Evolutionary conservation across 345 rosid genomes (phyloP), one percentile per base, ranked within the genome.

Genomic region (Acer campestre): DNA sequence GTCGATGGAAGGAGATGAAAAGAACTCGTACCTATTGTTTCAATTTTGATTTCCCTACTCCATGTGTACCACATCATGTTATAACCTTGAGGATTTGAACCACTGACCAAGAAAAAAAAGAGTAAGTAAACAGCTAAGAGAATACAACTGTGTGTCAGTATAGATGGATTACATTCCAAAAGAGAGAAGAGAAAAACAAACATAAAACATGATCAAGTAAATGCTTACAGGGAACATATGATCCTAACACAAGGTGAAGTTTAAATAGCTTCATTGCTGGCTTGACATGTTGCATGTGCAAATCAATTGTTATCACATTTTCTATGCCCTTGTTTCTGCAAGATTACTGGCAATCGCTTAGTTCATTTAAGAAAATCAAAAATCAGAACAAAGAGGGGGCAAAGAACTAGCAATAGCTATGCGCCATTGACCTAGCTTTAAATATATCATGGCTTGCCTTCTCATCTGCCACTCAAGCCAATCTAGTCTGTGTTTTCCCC

Each of bases 231-330:
- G 86, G 89, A 25, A 80, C 87, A 66, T 89, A 90, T 48, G 88
- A 78, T 80, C 90, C 97, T 27, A 92, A 75, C 61, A 93, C 78
- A 71, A 95, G 92, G 82, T 92, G 94, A 64, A 89, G 75, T 83
- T 95, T 95, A 76, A 95, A 80, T 73, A 92, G 83, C 82, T 76
- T 84, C 94, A 92, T 91, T 67, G 98, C 97, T 82, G 85, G 90
- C 82, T 95, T 92, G 69, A 93, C 96, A 83, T 93, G 98, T 79
- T 95, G 98, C 61, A 98, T 98, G 67, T 95, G 99, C 80, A 95
- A 84, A 85, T 95, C 99, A 74, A 95, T 95, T 77, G 97, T 93
- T 83, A 93, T 77, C 71, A 88, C 83, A 78, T 95, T 95, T 83
- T 92, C 93, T 73, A 93, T 86, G 65, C 46, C 91, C 83, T 85